These are phyloP conservation scores for Ceriops zippeliana DNA, from an alignment of 345 rosid genomes.

Conservation along the genomic window DNA sequence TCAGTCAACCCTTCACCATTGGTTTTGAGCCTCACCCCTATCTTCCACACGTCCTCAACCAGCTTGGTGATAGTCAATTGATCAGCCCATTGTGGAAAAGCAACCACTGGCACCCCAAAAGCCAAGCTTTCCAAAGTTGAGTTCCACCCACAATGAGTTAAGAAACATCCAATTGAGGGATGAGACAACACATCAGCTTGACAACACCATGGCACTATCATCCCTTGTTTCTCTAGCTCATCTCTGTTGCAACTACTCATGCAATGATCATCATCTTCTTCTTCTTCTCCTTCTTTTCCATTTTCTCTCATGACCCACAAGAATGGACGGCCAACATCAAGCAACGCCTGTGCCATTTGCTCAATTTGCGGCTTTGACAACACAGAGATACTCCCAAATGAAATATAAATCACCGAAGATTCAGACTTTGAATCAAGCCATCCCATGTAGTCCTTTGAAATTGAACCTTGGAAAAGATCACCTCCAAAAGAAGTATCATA, in stretches of 20 bases:
- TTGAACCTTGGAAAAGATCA: constrained; percentile 32
- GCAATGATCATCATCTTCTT: constrained; percentile 23
- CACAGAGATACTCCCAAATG: constrained; percentile 50
- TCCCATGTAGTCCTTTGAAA: constrained; percentile 30
- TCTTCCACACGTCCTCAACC: constrained; percentile 50
- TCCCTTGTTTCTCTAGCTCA: constrained; percentile 48
- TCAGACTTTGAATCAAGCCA: constrained; percentile 44
- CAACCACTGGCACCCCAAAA: constrained; percentile 53
- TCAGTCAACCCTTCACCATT: constrained; percentile 47
- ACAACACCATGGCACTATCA: constrained; percentile 65
- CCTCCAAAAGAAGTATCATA: constrained; percentile 28
- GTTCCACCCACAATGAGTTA: constrained; percentile 82
- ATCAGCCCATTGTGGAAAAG: constrained; percentile 61
- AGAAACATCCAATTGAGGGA: constrained; percentile 51
- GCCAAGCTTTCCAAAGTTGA: constrained; percentile 59
- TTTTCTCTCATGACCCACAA: constrained; percentile 48
- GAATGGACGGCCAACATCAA: constrained; percentile 35
- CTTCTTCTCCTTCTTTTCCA: constrained; percentile 25
- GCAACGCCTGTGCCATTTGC: constrained; percentile 41
- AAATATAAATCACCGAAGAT: constrained; percentile 39
- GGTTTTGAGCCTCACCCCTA: constrained; percentile 44
- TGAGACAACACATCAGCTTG: constrained; percentile 64
- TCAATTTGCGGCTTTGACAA: constrained; percentile 44
- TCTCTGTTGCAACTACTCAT: constrained; percentile 24
- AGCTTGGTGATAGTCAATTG: constrained; percentile 60